Evolutionary conservation across 495 filamentous ascomycete genomes (phyloP), one percentile per base, ranked within the genome.

Genomic region (Talaromyces borbonicus): DNA sequence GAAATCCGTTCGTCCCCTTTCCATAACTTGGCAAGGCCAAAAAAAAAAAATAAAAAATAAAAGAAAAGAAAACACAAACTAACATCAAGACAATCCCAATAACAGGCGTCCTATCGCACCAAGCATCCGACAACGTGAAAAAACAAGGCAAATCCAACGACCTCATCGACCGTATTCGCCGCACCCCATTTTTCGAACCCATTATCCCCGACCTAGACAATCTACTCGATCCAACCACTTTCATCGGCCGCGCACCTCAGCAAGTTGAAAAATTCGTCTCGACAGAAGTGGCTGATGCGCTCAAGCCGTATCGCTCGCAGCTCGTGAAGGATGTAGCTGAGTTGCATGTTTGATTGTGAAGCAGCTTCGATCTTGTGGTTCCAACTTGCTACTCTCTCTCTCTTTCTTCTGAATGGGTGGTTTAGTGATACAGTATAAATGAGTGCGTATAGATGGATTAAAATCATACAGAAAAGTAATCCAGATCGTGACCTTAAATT

Each of bases 51-150:
- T n/a, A n/a, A n/a, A n/a, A n/a, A n/a, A n/a, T n/a, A n/a, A n/a
- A n/a, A n/a, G n/a, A n/a, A n/a, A n/a, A n/a, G n/a, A n/a, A n/a
- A n/a, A n/a, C n/a, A n/a, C n/a, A n/a, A n/a, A n/a, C n/a, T n/a
- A n/a, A n/a, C n/a, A n/a, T n/a, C n/a, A n/a, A n/a, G n/a, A n/a
- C n/a, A n/a, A n/a, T n/a, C n/a, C n/a, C n/a, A 19, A 37, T 20
- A 18, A 36, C 8, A 38, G 35, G 35, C 19, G 84, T 95, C 11
- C 73, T 96, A 48, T 85, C 79, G n/a, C 89, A 90, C 62, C 71
- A 97, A 67, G 89, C 92, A 4, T 74, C 73, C 49, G 72, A 73
- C 30, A 78, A 81, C 14, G 87, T 98, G 42, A 96, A 96, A 73
- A 73, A 75, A 56, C 66, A 81, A 60, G 89, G 87, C 32, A 76